A percentile compares a stretch with the other conserved stretches of the same genome.
These are phyloP conservation scores for Phoenix roebelenii DNA, from an alignment of 176 grass and related monocot species.

Conservation along the genomic window DNA sequence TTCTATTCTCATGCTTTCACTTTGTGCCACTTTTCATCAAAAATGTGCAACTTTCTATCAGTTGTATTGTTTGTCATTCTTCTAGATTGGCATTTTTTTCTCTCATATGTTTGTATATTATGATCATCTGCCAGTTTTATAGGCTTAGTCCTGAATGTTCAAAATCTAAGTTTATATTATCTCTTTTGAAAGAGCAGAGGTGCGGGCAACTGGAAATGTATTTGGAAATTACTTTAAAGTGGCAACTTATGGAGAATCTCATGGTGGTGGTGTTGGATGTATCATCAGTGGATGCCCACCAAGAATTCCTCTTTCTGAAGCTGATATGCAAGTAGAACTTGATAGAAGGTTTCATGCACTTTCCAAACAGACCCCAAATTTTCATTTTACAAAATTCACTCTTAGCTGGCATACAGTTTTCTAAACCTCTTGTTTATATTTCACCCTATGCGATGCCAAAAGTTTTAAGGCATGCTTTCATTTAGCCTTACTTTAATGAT, in stretches of 20 bases:
- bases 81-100: background rate
- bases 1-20: too few relatives aligned
- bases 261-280: slow-evolving; percentile 89
- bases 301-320: slow-evolving; percentile 73
- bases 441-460: background rate
- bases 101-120: background rate
- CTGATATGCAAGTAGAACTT: slow-evolving; percentile 81
- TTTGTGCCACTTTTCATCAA: background rate
- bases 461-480: too few relatives aligned
- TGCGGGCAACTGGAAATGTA: slow-evolving; percentile 61
- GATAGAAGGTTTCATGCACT: slow-evolving; percentile 52
- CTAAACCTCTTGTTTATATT: background rate
- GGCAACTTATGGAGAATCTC: slow-evolving; percentile 79
- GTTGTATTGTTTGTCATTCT: background rate
- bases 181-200: slow-evolving; percentile 40
- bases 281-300: slow-evolving; percentile 84
- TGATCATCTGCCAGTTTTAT: slow-evolving; percentile 4
- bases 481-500: background rate
- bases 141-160: background rate
- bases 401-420: background rate
- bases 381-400: background rate
- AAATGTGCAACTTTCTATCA: background rate
- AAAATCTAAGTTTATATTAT: slow-evolving; percentile 1
- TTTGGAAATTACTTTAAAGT: slow-evolving; percentile 86
- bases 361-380: background rate